Evolutionary conservation across 1,139 yeast species (phyloP), one percentile per base, ranked within the genome.

Genomic region (Hyphopichia khmerensis): DNA sequence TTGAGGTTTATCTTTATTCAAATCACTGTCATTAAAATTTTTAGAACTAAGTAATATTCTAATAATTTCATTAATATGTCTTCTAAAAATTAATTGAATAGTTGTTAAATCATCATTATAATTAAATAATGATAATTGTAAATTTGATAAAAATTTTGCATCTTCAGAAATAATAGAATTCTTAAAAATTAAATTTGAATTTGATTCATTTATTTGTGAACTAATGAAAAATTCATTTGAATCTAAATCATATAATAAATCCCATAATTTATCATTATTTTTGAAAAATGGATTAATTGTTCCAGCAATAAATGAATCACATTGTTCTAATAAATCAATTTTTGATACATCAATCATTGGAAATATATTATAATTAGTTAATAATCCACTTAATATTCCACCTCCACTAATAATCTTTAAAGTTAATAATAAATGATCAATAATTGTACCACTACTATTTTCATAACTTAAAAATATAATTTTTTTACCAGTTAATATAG

Each of bases 211-310:
- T n/a, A 36, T 45, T 52, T 42, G 65, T 47, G 51, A 60, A 35
- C 73, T 63, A 26, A 74, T 45, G 19, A 49, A 67, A 51, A 67
- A 66, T 62, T 74, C 80, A 56, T 63, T 76, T 40, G 60, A 51
- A 50, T 82, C 86, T 46, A 81, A 60, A 54, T 82, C 85, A 47
- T 80, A 77, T 40, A 82, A 58, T 17, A 82, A 59, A 53, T 82
- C 87, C 84, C 85, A 82, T 35, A 72, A 52, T 43, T 67, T 68
- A 34, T 81, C 80, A 51, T 80, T 82, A 40, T 69, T 62, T 48
- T 79, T 80, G 64, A 82, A 82, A 42, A 84, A 80, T 11, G 86
- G 85, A 58, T 82, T 82, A 49, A 82, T 80, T 39, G 84, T 83
- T 10, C 87, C 87, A 4, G 87, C 87, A 53, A 82, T 67, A 57